Base-by-base conservation (phyloP, 2,329 filamentous ascomycete species). In the Zymoseptoria pseudotritici region DNA sequence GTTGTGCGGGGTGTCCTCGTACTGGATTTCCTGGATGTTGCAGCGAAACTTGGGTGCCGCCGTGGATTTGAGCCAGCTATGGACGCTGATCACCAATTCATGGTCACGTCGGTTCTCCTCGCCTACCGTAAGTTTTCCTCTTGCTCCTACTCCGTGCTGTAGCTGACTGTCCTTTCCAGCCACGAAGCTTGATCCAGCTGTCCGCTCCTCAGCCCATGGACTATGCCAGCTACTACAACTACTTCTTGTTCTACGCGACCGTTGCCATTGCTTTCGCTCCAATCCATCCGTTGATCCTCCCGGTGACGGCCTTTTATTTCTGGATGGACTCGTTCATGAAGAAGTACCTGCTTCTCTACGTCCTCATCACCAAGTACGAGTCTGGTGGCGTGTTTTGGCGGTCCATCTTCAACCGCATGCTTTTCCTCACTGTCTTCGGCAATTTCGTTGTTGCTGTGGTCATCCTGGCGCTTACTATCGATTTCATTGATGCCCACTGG, bases 151-250 rank as follows among this genome's bases (percentile, higher is more conserved):
- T 56, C 20, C 8, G 7, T 21, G 21, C 17, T 51, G 17, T 21
- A 46, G 21, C 54, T 55, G 29, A 55, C 54, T 19, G 6, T 21
- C 19, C 11, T 17, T 50, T 11, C 29, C n/a, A 57, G 2, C 94
- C 94, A 4, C 83, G 94, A 66, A 88, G 96, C 73, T 80, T 94
- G 66, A 97, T 97, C 66, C 90, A 96, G 73, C 84, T 94, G 70
- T 96, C 92, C 0, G 94, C 94, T 3, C 94, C 94, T 1, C 92
- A 90, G 2, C 81, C 90, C 0, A 97, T 99, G 73, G 92, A 97
- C 67, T 97, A 97, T 71, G 91, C 94, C 60, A 91, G 86, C 67
- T 97, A 97, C 77, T 99, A 97, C 82, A 97, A 97, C 75, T 97
- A 96, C 74, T 97, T 97, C 75, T 80, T 97, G 29, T 99, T 90